Evolutionary conservation across 2,329 filamentous ascomycete genomes (phyloP).

Genomic region (Gnomoniopsis smithogilvyi): DNA sequence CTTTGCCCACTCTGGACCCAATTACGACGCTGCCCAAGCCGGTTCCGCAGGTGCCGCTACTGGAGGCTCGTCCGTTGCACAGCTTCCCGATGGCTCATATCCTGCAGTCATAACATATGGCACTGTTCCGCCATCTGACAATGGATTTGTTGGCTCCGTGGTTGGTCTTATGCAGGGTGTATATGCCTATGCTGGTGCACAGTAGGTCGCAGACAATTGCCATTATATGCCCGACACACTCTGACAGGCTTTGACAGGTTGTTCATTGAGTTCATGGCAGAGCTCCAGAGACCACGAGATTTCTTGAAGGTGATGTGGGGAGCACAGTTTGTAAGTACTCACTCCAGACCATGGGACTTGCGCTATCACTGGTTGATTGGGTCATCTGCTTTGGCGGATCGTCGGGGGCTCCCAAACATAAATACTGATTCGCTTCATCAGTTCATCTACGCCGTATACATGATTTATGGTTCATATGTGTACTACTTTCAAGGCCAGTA

Average conservation of each 20-base stretch:
- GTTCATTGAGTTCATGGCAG: conserved; percentile 53
- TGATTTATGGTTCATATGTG: conserved; percentile 36
- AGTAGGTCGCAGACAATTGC: conserved; percentile 20
- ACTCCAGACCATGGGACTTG: no score
- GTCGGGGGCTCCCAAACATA: no score
- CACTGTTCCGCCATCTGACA: conserved; percentile 34
- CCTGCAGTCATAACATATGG: conserved; percentile 34
- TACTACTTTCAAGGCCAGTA: conserved; percentile 46
- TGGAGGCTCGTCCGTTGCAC: conserved; percentile 24
- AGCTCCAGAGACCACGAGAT: conserved; percentile 38
- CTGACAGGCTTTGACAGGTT: conserved; percentile 23
- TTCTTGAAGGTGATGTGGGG: conserved; percentile 37
- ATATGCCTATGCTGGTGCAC: conserved; percentile 53
- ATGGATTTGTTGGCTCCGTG: conserved; percentile 39
- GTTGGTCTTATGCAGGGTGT: conserved; percentile 50
- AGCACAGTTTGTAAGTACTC: conserved; percentile 25
- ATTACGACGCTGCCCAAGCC: conserved; percentile 34
- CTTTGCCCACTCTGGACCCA: conserved; percentile 43
- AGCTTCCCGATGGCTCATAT: conserved; percentile 28
- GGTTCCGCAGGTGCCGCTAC: conserved; percentile 26
- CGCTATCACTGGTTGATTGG: no score
- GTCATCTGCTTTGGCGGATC: no score
- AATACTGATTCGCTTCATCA: no score
- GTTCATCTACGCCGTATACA: conserved; percentile 35
- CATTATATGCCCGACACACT: no score